Base-by-base conservation (phyloP, 1,139 yeast genomes). In the Yamadazyma songkhlaensis region DNA sequence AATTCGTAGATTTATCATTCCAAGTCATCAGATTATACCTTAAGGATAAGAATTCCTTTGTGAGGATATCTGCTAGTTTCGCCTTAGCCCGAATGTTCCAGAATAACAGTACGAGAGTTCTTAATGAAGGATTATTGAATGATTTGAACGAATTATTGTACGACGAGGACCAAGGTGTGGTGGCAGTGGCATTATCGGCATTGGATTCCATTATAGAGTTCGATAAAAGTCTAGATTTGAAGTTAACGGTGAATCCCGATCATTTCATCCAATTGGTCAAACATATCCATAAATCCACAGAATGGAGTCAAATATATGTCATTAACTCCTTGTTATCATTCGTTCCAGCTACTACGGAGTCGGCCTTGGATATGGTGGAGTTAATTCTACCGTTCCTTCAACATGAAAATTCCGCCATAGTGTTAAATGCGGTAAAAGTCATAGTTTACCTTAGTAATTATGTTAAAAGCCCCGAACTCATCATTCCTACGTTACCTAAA, bases 381-480 rank as follows among this genome's bases (percentile, higher is more conserved):
- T 64, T 76, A n/a, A 69, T 79, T 3, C 55, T 84, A 9, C 92
- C 96, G 0, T 77, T 84, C 29, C 62, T 90, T 13, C 95, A 81
- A 51, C 95, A 87, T 54, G 84, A 83, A 23, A 89, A 87, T 55
- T 73, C 95, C 0, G 75, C 95, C 0, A 95, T 90, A 15, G 94
- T 86, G 0, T 60, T 89, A 42, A 88, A 87, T 47, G 72, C 95
- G 0, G 67, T 87, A 35, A 82, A 88, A 46, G 75, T 83, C 13
- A 77, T 89, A 23, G 67, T 85, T 9, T 90, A 87, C 60, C 62
- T 83, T 36, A 66, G 84, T 37, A 87, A 90, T 56, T 90, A 85
- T 55, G 79, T 83, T 11, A 55, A 57, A 21, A 56, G 58, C 37
- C 68, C 74, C 0, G 69, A 66, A 31, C 58, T 70, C 27, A 66